Evolutionary conservation across 352 stramenopile genomes (phyloP).

Genomic region (Phytophthora nicotianae): DNA sequence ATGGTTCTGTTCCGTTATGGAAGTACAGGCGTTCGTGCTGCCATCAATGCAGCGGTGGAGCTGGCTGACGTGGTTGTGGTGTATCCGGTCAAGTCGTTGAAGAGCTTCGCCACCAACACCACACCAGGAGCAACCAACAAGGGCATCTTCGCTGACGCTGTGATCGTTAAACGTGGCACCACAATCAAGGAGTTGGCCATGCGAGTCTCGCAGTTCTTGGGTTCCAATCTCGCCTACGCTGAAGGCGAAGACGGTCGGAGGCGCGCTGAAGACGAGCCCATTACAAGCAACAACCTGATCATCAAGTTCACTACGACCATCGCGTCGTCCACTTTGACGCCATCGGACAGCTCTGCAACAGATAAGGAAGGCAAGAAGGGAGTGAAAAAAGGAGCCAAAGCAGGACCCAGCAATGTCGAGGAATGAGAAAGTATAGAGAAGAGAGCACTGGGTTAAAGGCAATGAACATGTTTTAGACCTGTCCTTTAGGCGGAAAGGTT

Average conservation of each 20-base stretch:
- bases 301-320: conserved; percentile 81
- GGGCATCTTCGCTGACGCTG: conserved; percentile 77
- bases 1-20: conserved; percentile 92
- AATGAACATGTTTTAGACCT: conserved; percentile 33
- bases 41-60: conserved; percentile 88
- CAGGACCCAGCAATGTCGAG: conserved; percentile 5
- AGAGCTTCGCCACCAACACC: conserved; percentile 78
- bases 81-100: conserved; percentile 89
- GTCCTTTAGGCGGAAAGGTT: conserved; percentile 26
- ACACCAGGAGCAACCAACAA: conserved; percentile 47
- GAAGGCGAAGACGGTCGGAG: conserved; percentile 82
- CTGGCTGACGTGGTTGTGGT: conserved; percentile 81
- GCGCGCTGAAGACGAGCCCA: conserved; percentile 74
- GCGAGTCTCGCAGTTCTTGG: conserved; percentile 70
- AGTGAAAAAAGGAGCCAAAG: conserved; percentile 29
- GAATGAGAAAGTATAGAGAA: conserved; percentile 1
- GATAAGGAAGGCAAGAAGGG: conserved; percentile 52
- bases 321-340: conserved; percentile 31
- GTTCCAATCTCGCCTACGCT: conserved; percentile 79
- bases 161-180: conserved; percentile 76
- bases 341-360: conserved; percentile 4
- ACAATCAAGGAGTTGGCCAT: conserved; percentile 82
- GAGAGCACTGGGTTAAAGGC: conserved; percentile 13
- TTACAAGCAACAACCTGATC: conserved; percentile 65
- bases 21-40: conserved; percentile 80